Conservation (phyloP, 345 rosid genomes). For the Sapria himalayana region DNA sequence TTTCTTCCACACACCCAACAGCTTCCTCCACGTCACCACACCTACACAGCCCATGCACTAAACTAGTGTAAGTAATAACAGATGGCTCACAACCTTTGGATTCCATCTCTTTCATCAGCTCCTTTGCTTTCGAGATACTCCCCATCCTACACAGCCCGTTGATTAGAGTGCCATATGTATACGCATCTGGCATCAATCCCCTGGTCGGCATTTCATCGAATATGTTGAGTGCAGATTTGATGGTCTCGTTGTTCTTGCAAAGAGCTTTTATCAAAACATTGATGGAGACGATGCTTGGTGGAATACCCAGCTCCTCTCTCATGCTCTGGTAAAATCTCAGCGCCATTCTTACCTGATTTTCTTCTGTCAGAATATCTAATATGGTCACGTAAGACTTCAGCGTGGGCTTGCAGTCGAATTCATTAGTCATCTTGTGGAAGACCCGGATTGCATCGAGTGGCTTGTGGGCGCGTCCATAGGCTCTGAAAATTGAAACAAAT, state of each 20-base stretch:
- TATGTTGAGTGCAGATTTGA: conserved; percentile 52
- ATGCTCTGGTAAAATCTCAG: conserved; percentile 49
- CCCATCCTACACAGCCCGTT: conserved; percentile 62
- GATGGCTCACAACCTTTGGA: conserved; percentile 45
- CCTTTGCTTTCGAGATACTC: conserved; percentile 41
- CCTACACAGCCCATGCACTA: conserved; percentile 59
- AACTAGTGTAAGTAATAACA: conserved; percentile 60
- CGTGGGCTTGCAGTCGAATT: conserved; percentile 34
- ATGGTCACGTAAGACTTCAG: conserved; percentile 35
- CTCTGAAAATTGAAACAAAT: conserved; percentile 51
- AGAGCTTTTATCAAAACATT: conserved; percentile 79
- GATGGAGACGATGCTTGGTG: conserved; percentile 41
- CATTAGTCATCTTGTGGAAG: conserved; percentile 52
- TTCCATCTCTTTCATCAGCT: conserved; percentile 61
- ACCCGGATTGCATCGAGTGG: conserved; percentile 50
- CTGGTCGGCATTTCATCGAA: conserved; percentile 62
- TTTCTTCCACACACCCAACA: conserved; percentile 41
- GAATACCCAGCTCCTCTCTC: conserved; percentile 41
- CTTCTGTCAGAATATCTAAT: conserved; percentile 55
- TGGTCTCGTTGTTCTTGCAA: conserved; percentile 39
- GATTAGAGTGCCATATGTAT: conserved; percentile 77
- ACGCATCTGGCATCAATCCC: conserved; percentile 53
- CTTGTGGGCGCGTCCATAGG: conserved; percentile 58
- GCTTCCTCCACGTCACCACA: conserved; percentile 39
- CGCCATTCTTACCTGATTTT: conserved; percentile 43